Conservation (phyloP, 345 rosid genomes). For the Ceriops decandra region DNA sequence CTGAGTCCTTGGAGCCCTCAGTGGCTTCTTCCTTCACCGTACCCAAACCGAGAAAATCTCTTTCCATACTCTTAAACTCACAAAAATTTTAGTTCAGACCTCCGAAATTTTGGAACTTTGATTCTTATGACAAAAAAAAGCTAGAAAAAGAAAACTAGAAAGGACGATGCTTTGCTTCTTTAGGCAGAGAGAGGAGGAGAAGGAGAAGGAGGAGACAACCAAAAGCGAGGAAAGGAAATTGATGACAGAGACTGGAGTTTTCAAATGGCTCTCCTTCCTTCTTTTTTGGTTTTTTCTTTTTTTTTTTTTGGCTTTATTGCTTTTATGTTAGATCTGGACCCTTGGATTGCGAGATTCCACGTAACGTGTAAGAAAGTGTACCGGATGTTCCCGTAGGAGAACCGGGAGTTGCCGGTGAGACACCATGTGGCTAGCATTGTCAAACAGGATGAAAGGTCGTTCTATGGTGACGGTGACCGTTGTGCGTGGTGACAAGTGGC, state of each 20-base stretch:
- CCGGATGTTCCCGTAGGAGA: constrained; percentile 24
- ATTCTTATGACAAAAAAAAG: neutral
- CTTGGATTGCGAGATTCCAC: constrained; percentile 8
- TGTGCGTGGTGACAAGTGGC: constrained; percentile 19
- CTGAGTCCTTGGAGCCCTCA: constrained; percentile 42
- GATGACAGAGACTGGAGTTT: neutral
- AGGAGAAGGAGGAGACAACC: neutral
- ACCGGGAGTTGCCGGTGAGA: constrained; percentile 27
- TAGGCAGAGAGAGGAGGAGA: neutral
- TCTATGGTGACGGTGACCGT: neutral
- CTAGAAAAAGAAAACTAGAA: neutral
- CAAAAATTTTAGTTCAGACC: neutral
- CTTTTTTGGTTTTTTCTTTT: neutral
- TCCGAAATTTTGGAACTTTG: neutral
- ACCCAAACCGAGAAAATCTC: constrained; percentile 52
- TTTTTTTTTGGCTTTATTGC: neutral
- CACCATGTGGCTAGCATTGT: constrained; percentile 30
- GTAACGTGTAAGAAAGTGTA: neutral
- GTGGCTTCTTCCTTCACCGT: constrained; percentile 43
- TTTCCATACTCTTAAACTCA: constrained; percentile 36
- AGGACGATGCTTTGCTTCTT: constrained; percentile 2
- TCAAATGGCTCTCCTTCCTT: neutral
- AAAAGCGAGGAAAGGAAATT: neutral
- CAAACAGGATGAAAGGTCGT: neutral
- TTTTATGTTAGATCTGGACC: neutral